Percentiles rank a stretch among this genome's conserved stretches.
Evolutionary conservation across 2,329 filamentous ascomycete genomes (phyloP).

Genomic region (Monosporascus sp.): DNA sequence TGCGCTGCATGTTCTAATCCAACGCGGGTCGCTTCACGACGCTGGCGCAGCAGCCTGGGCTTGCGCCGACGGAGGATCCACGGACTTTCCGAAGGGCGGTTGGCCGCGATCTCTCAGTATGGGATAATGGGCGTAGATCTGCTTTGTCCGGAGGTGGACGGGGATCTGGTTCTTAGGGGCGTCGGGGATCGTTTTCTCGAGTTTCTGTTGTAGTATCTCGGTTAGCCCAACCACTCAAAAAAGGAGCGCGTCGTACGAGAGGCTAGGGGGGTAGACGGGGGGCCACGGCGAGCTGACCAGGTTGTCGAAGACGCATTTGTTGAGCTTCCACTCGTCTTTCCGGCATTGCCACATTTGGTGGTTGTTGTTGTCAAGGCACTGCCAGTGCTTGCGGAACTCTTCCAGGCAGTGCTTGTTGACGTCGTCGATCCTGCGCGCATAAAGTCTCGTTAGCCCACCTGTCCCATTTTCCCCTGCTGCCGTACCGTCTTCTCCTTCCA

Average conservation of each 20-base stretch:
- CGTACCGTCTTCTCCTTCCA: not conserved
- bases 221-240: not conserved
- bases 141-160: constrained; percentile 65
- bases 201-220: constrained; percentile 47
- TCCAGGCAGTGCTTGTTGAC: constrained; percentile 92
- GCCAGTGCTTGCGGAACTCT: constrained; percentile 90
- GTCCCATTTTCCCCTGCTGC: not conserved
- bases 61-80: constrained; percentile 24
- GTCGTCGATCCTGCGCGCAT: constrained; percentile 68
- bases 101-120: constrained; percentile 29
- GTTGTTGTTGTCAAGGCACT: constrained; percentile 95
- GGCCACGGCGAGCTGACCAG: constrained; percentile 58
- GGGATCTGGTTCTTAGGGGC: constrained; percentile 64
- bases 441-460: constrained; percentile 1
- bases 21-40: constrained; percentile 7
- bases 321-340: constrained; percentile 79
- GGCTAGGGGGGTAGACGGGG: too few relatives aligned
- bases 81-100: constrained; percentile 22
- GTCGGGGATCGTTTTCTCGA: constrained; percentile 76
- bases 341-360: constrained; percentile 97
- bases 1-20: not conserved
- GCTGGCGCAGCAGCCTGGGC: constrained; percentile 18
- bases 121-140: constrained; percentile 55
- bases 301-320: constrained; percentile 94
- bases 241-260: too few relatives aligned